A percentile compares a stretch with the other conserved stretches of the same genome.
Evolutionary conservation across 257 asterid genomes (phyloP).

Genomic region (Pogostemon cablin): DNA sequence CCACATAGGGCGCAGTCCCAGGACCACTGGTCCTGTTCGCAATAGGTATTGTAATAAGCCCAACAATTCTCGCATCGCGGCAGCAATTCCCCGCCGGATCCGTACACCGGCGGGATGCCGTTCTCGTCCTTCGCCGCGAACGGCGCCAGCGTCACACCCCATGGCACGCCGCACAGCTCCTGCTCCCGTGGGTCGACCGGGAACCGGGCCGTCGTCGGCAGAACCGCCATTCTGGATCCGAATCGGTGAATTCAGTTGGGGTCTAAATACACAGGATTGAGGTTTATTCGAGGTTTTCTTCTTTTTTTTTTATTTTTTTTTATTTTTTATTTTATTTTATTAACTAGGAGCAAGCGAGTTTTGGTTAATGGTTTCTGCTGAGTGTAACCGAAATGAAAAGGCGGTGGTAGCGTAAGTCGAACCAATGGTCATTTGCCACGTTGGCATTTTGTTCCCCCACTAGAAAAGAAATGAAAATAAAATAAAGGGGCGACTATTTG

Average conservation of each 20-base stretch:
- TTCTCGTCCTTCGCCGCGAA: conserved; percentile 89
- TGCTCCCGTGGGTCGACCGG: conserved; percentile 68
- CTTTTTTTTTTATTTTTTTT: no score
- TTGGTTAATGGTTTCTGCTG: conserved; percentile 8
- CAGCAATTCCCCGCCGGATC: conserved; percentile 77
- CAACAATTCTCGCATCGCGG: conserved; percentile 98
- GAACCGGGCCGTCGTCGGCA: conserved; percentile 74
- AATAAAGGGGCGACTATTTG: no score
- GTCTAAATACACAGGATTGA: neutral
- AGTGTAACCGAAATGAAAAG: conserved; percentile 17
- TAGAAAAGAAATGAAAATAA: no score
- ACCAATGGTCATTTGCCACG: conserved; percentile 39
- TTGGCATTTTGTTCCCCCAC: neutral
- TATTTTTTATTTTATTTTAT: neutral
- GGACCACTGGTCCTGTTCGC: conserved; percentile 98
- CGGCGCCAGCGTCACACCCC: conserved; percentile 90
- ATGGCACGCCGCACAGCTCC: conserved; percentile 79
- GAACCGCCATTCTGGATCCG: conserved; percentile 78
- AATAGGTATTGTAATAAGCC: conserved; percentile 86
- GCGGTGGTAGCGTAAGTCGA: conserved; percentile 19
- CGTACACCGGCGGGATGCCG: conserved; percentile 79
- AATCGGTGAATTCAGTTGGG: conserved; percentile 21
- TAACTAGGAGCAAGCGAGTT: neutral
- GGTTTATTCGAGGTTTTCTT: conserved; percentile 35
- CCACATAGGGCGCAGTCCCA: conserved; percentile 95